Evolutionary conservation across 495 filamentous ascomycete species (phyloP).

Genomic region (Annulohypoxylon nitens): DNA sequence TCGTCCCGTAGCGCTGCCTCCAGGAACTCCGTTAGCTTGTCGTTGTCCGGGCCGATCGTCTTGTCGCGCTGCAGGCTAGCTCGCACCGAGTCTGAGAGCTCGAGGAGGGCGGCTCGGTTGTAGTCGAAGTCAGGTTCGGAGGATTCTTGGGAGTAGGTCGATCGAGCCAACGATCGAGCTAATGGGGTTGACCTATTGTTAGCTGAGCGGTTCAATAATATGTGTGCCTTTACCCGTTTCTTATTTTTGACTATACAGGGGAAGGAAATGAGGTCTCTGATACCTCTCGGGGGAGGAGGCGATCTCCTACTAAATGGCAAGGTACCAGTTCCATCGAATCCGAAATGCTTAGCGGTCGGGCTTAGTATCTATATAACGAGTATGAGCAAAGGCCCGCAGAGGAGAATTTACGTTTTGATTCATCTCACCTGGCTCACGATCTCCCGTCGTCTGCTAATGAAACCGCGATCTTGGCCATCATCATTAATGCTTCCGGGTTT

Average conservation of each 20-base stretch:
- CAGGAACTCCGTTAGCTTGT: constrained; percentile 52
- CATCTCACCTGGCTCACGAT: constrained; percentile 45
- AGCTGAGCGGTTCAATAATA: not conserved
- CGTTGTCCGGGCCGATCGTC: constrained; percentile 36
- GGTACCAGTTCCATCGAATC: constrained; percentile 38
- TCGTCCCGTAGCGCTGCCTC: constrained; percentile 53
- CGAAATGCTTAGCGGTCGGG: constrained; percentile 44
- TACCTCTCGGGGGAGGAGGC: constrained; percentile 37
- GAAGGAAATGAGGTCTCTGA: not conserved
- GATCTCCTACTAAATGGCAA: constrained; percentile 33
- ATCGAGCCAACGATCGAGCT: constrained; percentile 30
- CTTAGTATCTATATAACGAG: constrained; percentile 38
- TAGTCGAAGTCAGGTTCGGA: constrained; percentile 31
- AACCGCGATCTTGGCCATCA: constrained; percentile 29
- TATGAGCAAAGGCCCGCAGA: not conserved
- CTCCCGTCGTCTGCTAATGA: constrained; percentile 41
- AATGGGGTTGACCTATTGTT: not conserved
- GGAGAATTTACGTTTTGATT: not conserved
- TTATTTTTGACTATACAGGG: not conserved
- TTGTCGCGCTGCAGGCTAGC: constrained; percentile 40
- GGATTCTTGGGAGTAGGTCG: constrained; percentile 15
- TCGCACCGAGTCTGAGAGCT: constrained; percentile 55
- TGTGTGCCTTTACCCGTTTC: not conserved
- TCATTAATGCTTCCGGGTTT: constrained; percentile 29
- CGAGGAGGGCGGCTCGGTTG: constrained; percentile 38